Base-by-base conservation (phyloP, 2,329 filamentous ascomycete species). In the Alternaria triticimaculans region DNA sequence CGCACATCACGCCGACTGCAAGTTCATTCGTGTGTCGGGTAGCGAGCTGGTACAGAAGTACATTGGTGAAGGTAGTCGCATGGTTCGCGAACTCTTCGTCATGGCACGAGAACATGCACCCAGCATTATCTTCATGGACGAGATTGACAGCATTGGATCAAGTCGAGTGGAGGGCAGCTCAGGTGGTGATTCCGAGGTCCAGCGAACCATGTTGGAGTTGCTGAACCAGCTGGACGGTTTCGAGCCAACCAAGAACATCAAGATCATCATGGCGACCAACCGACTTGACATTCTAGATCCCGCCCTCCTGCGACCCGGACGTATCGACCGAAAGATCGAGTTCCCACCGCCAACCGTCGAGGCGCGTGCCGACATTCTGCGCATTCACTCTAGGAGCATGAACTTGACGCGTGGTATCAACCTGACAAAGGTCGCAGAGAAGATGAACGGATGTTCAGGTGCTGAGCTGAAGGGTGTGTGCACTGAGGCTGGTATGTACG, bases 91-190 rank as follows among this genome's bases (percentile, higher is more conserved):
- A 83, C 87, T 99, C 55, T 99, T 99, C 87, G 92, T 99, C 80
- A 99, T 99, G 96, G 96, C 96, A 26, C 89, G 96, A 82, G 96
- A 99, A 80, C 96, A 99, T 76, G 96, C 96, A 1, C 96, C 96
- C 21, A 97, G 93, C 71, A 99, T 99, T 83, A 99, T 99, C 82
- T 99, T 99, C 86, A 99, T 99, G 96, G 96, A 99, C 81, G 96
- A 99, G 83, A 98, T 99, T 82, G 96, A 99, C 85, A 97, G 93
- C 72, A 99, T 99, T 82, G 96, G 96, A 68, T 97, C 94, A 33
- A 97, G 94, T 64, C 92, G 96, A 82, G 95, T 99, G 58, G 96
- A 99, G 80, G 95, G 95, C 25, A 96, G 92, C 62, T 96, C 93
- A 20, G 94, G 94, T 57, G 96, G 96, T 77, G 96, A 99, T 79